Evolutionary conservation across 2,329 filamentous ascomycete species (phyloP), one percentile per base, ranked within the genome.

Genomic region (Claviceps humidiphila): DNA sequence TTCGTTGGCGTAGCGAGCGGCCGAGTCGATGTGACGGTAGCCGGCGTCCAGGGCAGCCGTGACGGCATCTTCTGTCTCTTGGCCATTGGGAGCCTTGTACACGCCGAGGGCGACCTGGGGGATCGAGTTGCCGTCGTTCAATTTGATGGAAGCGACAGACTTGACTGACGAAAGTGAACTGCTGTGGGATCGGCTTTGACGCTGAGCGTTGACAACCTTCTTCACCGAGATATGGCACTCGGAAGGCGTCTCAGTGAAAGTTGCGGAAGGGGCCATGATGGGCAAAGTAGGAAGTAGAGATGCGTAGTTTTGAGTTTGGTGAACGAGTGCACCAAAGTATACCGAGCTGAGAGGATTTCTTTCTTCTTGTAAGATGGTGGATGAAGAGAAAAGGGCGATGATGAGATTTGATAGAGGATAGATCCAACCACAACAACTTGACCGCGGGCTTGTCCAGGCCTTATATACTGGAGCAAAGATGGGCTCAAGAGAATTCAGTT

Each of bases 101-200:
- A 73, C 72, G 38, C 72, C 73, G 50, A 75, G 66, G 40, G 71
- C 73, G 30, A 75, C 61, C 51, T 71, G 57, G 45, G 85, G 85
- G 50, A 89, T 85, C 52, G 76, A 74, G 58, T 79, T 78, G 55
- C 84, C 84, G 69, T 89, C 83, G 61, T 85, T 87, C 55, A 89
- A 74, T 68, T 81, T 84, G 55, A 88, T 68, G 49, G 69, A 65
- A 26, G 56, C 58, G 40, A 59, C 55, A 4, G 69, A 65, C 34
- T 55, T 55, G 17, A 59, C 56, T 1, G 54, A 54, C 3, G 61
- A 60, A 51, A 61, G 52, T 17, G 60, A 64, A 55, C 53, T 58
- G 55, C 59, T 60, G 51, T 62, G 55, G 49, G 58, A 56, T 53
- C 60, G 58, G 49, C 39, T 40, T 40, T 14, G 39, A 40, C 26